Evolutionary conservation across 768 basidiomycete genomes (phyloP).

Genomic region (Neoboletus magnificus): DNA sequence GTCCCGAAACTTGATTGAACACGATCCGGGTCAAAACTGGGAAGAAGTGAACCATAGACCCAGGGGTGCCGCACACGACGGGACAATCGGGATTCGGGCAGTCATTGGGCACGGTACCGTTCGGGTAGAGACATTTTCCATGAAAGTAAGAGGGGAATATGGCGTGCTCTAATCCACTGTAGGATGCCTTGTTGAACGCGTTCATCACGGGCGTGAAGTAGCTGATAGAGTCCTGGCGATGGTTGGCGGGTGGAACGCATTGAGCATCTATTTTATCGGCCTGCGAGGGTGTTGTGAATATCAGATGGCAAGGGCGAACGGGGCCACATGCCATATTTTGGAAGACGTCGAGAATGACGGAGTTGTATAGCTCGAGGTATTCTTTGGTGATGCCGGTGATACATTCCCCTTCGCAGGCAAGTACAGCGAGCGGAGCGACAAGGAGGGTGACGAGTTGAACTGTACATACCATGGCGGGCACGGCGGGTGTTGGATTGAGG

Average conservation of each 20-base stretch:
- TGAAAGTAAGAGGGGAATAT: constrained; percentile 74
- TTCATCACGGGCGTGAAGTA: constrained; percentile 47
- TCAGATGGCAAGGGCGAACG: background rate
- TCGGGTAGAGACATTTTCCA: constrained; percentile 60
- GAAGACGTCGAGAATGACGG: constrained; percentile 39
- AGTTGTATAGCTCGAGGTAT: constrained; percentile 49
- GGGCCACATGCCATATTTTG: constrained; percentile 41
- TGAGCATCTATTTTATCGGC: constrained; percentile 34
- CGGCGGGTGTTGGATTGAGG: constrained; percentile 4
- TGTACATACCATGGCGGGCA: constrained; percentile 18
- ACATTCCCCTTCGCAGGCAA: constrained; percentile 70
- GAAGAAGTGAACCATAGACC: constrained; percentile 72
- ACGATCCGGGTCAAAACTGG: constrained; percentile 45
- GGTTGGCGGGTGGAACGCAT: constrained; percentile 30
- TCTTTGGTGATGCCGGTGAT: constrained; percentile 57
- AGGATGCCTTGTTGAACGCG: constrained; percentile 45
- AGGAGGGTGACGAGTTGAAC: constrained; percentile 24
- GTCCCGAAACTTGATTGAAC: constrained; percentile 39
- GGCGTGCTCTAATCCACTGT: constrained; percentile 44
- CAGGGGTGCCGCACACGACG: constrained; percentile 79
- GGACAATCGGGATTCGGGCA: constrained; percentile 81
- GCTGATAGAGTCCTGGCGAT: constrained; percentile 23
- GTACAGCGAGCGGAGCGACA: constrained; percentile 37
- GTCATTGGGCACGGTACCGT: constrained; percentile 58
- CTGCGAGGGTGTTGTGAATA: constrained; percentile 21